phyloP scores from a whole-genome alignment of 2,329 filamentous ascomycete genomes.

The Cryphonectria japonica region DNA sequence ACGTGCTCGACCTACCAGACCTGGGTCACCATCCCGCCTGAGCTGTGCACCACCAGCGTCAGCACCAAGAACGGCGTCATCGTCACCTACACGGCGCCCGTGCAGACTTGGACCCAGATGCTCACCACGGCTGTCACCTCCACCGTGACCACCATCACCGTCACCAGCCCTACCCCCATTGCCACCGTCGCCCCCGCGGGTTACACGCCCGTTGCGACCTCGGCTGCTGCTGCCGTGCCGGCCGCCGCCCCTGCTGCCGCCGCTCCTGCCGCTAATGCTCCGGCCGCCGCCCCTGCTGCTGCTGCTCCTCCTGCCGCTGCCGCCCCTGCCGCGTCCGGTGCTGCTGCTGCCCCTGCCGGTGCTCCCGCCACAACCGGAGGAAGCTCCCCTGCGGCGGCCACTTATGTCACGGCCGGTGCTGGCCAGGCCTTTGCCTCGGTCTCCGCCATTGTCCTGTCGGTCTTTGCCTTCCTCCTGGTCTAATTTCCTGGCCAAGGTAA shows the following conservation, averaged over 20 bases:
- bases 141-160: background rate
- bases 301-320: no score
- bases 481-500: background rate
- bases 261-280: no score
- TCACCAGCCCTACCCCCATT: background rate
- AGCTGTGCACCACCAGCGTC: slow-evolving; percentile 5
- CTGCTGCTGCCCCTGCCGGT: no score
- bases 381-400: background rate
- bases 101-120: slow-evolving; percentile 6
- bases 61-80: background rate
- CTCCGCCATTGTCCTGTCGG: background rate
- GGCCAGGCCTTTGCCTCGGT: background rate
- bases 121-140: slow-evolving; percentile 15
- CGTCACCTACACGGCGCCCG: slow-evolving; percentile 4
- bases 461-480: background rate
- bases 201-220: background rate
- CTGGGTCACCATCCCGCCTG: slow-evolving; percentile 10
- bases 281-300: background rate
- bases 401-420: slow-evolving; percentile 10
- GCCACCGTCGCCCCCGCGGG: background rate
- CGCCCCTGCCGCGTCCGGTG: no score
- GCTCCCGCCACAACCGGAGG: background rate
- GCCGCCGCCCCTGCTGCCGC: no score
- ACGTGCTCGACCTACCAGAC: slow-evolving; percentile 9
- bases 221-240: background rate